Evolutionary conservation across 345 rosid species (phyloP).

Genomic region (Combretum micranthum): DNA sequence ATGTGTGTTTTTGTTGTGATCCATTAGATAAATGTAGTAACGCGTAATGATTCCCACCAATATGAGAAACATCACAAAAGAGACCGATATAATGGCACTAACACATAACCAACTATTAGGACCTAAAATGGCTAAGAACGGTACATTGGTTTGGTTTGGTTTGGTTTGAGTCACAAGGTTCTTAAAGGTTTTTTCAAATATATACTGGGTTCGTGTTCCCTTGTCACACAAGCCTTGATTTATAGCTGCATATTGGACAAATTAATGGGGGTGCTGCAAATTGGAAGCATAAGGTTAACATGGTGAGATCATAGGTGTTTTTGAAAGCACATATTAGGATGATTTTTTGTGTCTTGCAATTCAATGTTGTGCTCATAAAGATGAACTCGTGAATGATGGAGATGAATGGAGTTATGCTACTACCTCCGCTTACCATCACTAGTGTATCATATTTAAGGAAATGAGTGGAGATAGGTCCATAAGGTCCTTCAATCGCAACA

Average conservation of each 20-base stretch:
- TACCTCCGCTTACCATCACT: constrained; percentile 89
- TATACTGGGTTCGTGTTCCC: constrained; percentile 32
- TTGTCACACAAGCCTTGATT: constrained; percentile 58
- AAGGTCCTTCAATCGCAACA: constrained; percentile 80
- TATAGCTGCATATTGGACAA: constrained; percentile 14
- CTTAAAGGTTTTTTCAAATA: constrained; percentile 16
- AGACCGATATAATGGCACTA: constrained; percentile 55
- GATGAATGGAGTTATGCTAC: constrained; percentile 81
- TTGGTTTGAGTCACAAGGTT: constrained; percentile 57
- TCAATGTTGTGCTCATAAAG: constrained; percentile 6
- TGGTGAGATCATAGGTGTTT: constrained; percentile 30
- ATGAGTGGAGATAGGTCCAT: constrained; percentile 71
- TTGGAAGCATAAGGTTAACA: constrained; percentile 37
- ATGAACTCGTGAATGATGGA: constrained; percentile 46
- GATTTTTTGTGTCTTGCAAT: constrained; percentile 20
- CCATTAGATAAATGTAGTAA: constrained; percentile 53
- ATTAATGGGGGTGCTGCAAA: constrained; percentile 3
- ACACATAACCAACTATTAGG: constrained; percentile 72
- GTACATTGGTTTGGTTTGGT: constrained; percentile 36
- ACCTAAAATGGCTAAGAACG: constrained; percentile 56
- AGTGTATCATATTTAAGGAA: constrained; percentile 69
- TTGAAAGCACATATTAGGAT: constrained; percentile 32
- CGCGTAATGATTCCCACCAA: constrained; percentile 46
- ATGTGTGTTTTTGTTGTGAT: constrained; percentile 24
- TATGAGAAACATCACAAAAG: constrained; percentile 50